Conservation (phyloP, 441 rosid genomes). For the Lepidium campestre region DNA sequence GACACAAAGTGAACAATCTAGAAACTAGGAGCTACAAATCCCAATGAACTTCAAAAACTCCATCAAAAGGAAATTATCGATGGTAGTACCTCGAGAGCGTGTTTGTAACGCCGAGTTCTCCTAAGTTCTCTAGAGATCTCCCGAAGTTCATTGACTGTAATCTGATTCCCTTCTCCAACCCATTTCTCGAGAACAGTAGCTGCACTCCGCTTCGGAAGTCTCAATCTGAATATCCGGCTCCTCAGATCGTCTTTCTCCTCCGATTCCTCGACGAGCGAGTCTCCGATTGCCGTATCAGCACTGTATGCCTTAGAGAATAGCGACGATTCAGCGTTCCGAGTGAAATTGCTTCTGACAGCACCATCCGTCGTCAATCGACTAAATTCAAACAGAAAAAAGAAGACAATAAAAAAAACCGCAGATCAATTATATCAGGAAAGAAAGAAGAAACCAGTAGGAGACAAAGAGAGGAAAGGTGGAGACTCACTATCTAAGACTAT, state of each 20-base stretch:
- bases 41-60: neutral
- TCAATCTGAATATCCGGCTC: conserved; percentile 66
- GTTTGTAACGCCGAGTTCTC: conserved; percentile 68
- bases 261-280: conserved; percentile 27
- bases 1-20: neutral
- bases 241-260: conserved; percentile 53
- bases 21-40: neutral
- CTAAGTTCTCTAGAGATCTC: conserved; percentile 65
- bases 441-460: neutral
- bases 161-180: conserved; percentile 65
- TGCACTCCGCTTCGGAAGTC: conserved; percentile 84
- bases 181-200: conserved; percentile 70
- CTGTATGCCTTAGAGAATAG: conserved; percentile 26
- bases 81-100: conserved; percentile 71
- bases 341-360: conserved; percentile 15
- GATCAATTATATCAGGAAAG: neutral
- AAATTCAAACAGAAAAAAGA: neutral
- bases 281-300: conserved; percentile 34
- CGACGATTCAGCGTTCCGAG: conserved; percentile 5
- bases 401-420: neutral
- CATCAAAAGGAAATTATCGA: neutral
- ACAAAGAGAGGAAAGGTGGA: neutral
- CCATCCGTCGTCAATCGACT: conserved; percentile 28
- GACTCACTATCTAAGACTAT: conserved; percentile 18
- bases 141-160: conserved; percentile 58